Evolutionary conservation across 495 filamentous ascomycete species (phyloP).

Genomic region (Diplogelasinospora grovesii): DNA sequence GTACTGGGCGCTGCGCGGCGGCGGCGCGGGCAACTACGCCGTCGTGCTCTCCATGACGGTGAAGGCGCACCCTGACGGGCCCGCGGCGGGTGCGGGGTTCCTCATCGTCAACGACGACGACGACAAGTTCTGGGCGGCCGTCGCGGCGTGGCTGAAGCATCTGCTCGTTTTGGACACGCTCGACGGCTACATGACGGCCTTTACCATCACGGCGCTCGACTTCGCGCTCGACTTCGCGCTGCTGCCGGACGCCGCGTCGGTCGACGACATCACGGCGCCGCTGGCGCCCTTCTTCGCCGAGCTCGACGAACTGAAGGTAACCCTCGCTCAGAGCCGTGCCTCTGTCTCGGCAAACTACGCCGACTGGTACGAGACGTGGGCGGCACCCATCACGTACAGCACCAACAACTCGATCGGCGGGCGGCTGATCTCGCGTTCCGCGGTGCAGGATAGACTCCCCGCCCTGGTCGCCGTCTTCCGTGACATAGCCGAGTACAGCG

Average conservation of each 20-base stretch:
- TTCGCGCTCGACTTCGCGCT: slow-evolving; percentile 35
- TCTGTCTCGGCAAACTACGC: slow-evolving; percentile 5
- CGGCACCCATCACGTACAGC: neutral
- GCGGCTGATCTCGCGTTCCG: slow-evolving; percentile 45
- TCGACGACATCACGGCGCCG: slow-evolving; percentile 13
- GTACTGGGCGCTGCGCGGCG: slow-evolving; percentile 55
- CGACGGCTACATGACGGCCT: slow-evolving; percentile 31
- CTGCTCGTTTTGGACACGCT: slow-evolving; percentile 13
- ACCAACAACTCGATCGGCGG: slow-evolving; percentile 13
- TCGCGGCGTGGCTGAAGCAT: slow-evolving; percentile 28
- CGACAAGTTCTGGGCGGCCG: slow-evolving; percentile 37
- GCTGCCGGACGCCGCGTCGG: slow-evolving; percentile 19
- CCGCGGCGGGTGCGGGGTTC: slow-evolving; percentile 11
- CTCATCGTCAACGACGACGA: slow-evolving; percentile 13
- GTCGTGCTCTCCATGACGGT: slow-evolving; percentile 43
- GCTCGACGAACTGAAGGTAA: slow-evolving; percentile 21
- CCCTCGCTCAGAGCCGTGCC: slow-evolving; percentile 19
- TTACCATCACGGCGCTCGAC: slow-evolving; percentile 32
- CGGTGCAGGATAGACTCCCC: slow-evolving; percentile 32
- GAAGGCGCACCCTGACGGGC: slow-evolving; percentile 26
- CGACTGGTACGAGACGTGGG: slow-evolving; percentile 3
- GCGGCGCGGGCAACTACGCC: slow-evolving; percentile 50
- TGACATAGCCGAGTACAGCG: slow-evolving; percentile 33
- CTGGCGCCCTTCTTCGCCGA: slow-evolving; percentile 21
- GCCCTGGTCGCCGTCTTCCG: slow-evolving; percentile 34